Percentiles rank a stretch among this genome's conserved stretches.
These are phyloP conservation scores for Anastatica hierochuntica DNA, from an alignment of 345 rosid genomes.

Conservation along the genomic window DNA sequence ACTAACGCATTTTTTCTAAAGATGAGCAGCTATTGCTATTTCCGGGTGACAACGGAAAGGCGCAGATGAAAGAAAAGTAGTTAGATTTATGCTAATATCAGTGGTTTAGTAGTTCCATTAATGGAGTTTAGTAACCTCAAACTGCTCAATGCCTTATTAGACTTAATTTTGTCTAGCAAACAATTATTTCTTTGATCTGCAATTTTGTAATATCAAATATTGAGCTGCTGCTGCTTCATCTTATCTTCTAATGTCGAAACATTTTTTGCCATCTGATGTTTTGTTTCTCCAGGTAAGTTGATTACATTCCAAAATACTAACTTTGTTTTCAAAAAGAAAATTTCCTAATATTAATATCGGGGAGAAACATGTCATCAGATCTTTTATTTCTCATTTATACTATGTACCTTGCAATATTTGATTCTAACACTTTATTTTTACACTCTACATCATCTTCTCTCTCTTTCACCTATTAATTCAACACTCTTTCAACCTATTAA, in stretches of 20 bases:
- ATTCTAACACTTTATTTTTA: no score
- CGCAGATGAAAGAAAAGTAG: slow-evolving; percentile 12
- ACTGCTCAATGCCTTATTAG: slow-evolving; percentile 7
- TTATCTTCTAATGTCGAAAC: not conserved
- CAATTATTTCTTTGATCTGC: not conserved
- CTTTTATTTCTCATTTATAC: no score
- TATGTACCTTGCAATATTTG: no score
- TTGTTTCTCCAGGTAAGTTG: no score
- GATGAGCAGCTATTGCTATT: slow-evolving; percentile 10
- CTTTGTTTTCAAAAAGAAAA: no score
- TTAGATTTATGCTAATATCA: slow-evolving; percentile 5
- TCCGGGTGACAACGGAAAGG: slow-evolving; percentile 4
- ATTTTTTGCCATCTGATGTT: no score
- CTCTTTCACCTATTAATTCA: no score
- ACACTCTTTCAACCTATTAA: no score
- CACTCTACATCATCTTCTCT: no score
- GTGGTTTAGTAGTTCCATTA: slow-evolving; percentile 5
- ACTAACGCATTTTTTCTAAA: slow-evolving; percentile 1
- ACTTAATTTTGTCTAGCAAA: not conserved
- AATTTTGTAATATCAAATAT: not conserved
- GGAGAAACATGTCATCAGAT: no score
- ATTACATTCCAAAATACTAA: no score
- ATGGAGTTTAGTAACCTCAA: not conserved
- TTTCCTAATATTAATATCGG: no score
- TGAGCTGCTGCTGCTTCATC: slow-evolving; percentile 8